phyloP scores from a whole-genome alignment of 768 basidiomycete genomes.

The Tricholoma bakamatsutake region DNA sequence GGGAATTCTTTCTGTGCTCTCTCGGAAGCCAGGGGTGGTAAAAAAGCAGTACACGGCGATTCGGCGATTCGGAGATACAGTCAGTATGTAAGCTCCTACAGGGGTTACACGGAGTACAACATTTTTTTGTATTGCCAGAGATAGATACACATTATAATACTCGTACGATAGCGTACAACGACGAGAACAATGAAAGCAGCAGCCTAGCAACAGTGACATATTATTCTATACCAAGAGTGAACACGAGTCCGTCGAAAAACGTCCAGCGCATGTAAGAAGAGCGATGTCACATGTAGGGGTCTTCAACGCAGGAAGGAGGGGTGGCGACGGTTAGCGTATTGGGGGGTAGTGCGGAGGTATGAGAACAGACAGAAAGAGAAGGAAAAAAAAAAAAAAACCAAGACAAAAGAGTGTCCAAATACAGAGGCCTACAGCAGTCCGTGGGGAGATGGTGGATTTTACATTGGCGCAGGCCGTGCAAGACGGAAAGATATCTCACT shows the following conservation, averaged over 20 bases:
- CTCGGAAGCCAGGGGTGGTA: not conserved
- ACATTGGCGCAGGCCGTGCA: not conserved
- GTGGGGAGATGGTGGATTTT: not conserved
- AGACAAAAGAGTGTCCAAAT: not conserved
- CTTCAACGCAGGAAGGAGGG: not conserved
- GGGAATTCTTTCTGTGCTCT: not conserved
- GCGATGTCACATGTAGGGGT: not conserved
- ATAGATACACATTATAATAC: slow-evolving; percentile 3
- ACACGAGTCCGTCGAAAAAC: not conserved
- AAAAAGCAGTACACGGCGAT: not conserved
- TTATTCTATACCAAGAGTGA: not conserved
- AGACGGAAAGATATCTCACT: slow-evolving; percentile 17
- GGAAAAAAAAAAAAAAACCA: not conserved
- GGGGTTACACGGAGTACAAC: not conserved
- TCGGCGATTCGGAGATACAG: not conserved
- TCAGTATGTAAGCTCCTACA: not conserved
- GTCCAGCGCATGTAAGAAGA: slow-evolving; percentile 2
- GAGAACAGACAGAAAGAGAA: not conserved
- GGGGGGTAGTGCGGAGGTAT: slow-evolving; percentile 2
- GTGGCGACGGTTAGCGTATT: not conserved
- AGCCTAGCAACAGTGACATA: slow-evolving; percentile 4
- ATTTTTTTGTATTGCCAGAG: slow-evolving; percentile 8
- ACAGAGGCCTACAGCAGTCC: not conserved
- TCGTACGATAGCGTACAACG: not conserved
- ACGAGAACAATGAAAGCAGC: slow-evolving; percentile 1